A percentile compares a stretch with the other conserved stretches of the same genome.
Evolutionary conservation across 2,329 filamentous ascomycete species (phyloP).

Genomic region (Trichoderma cornu-damae): DNA sequence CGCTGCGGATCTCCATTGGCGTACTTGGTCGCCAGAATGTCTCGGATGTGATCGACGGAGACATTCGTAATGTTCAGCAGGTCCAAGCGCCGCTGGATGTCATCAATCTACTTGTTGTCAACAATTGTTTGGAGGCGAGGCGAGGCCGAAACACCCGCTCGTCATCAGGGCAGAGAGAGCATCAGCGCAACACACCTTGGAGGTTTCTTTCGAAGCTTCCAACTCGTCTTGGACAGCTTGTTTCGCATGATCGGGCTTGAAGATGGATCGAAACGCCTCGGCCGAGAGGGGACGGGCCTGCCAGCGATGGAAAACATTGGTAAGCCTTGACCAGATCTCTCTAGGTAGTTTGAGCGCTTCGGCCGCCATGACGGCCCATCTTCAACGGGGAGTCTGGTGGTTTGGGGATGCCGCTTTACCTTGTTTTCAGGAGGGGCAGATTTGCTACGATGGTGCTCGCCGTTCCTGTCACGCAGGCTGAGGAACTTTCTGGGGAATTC

Average conservation of each 20-base stretch:
- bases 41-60: constrained; percentile 52
- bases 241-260: constrained; percentile 56
- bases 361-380: background rate
- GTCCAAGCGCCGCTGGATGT: constrained; percentile 37
- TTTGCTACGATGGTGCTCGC: constrained; percentile 48
- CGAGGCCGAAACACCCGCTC: background rate
- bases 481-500: constrained; percentile 60
- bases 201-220: constrained; percentile 37
- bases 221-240: constrained; percentile 31
- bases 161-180: background rate
- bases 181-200: constrained; percentile 25
- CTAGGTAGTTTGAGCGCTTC: background rate
- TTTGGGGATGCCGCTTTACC: constrained; percentile 18
- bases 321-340: background rate
- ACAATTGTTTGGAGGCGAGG: background rate
- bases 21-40: constrained; percentile 56
- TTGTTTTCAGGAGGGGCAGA: constrained; percentile 47
- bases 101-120: constrained; percentile 35
- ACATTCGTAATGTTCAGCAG: constrained; percentile 44
- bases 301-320: constrained; percentile 17
- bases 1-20: constrained; percentile 66
- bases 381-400: background rate
- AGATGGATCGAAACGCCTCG: constrained; percentile 58
- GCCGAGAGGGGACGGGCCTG: constrained; percentile 50
- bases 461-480: constrained; percentile 63